Evolutionary conservation across 768 basidiomycete species (phyloP), one percentile per base, ranked within the genome.

Genomic region (Grammothele lineata): DNA sequence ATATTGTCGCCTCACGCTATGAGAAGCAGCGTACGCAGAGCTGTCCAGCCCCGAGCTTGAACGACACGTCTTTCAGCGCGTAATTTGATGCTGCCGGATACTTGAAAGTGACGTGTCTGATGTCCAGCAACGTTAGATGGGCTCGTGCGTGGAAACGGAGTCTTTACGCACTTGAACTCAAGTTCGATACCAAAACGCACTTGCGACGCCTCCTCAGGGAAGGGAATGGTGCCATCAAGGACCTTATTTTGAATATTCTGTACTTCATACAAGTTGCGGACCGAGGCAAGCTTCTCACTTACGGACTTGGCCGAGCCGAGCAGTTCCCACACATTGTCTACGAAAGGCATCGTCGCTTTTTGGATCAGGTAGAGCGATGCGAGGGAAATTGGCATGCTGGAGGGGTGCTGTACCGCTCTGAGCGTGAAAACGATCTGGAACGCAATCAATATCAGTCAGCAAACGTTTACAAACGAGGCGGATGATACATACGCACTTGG

Each of bases 21-120:
- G 40, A 21, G 10, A 23, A 25, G 65, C 81, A 37, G 63, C 80
- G 34, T 62, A 87, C 74, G 85, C 87, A 12, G 14, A 27, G 74
- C 50, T 87, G 85, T 1, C 87, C 87, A 43, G 70, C 70, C 35
- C 68, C 66, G 21, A 91, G 77, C 59, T 74, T 83, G 65, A 90
- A 91, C 0, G 83, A 88, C 15, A 85, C 72, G 37, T 80, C 66
- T 4, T 62, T 67, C 22, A 91, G 62, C 1, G 85, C 87, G 48
- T 75, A 71, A 61, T 30, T 57, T 43, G 58, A 73, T 55, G 63
- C 67, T 59, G 58, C 77, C 0, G 85, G 83, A 58, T 90, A 90
- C 41, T 62, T 71, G 66, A 89, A 90, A 5, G 77, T 83, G 3
- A 91, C 87, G 48, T 85, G 73, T 58, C 83, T 84, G 57, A 55